phyloP scores from a whole-genome alignment of 1,139 yeast species.

The Blastobotrys aristatus region DNA sequence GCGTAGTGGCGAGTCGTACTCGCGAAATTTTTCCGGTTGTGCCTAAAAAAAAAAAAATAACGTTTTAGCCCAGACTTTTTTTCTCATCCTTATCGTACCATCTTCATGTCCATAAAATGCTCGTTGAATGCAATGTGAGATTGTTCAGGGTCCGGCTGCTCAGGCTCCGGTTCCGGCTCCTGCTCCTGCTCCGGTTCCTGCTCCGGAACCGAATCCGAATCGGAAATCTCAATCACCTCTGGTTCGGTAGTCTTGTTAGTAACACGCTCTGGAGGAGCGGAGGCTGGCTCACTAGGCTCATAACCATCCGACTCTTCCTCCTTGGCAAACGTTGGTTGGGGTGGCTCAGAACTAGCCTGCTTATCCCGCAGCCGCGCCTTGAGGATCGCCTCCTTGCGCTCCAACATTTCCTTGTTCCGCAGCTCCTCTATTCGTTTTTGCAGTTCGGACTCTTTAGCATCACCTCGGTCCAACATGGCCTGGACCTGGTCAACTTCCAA shows the following conservation, averaged over 20 bases:
- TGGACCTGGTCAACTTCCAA: slow-evolving; percentile 8
- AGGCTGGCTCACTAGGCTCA: neutral
- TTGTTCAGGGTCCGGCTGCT: slow-evolving; percentile 1
- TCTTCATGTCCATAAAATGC: slow-evolving; percentile 14
- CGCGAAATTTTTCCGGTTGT: slow-evolving; percentile 18
- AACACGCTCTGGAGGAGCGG: neutral
- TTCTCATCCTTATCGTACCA: slow-evolving; percentile 14
- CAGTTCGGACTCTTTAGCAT: neutral
- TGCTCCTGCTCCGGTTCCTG: neutral
- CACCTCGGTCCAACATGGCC: neutral
- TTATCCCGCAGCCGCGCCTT: neutral
- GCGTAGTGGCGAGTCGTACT: slow-evolving; percentile 30
- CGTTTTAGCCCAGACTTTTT: neutral
- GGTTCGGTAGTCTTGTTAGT: neutral
- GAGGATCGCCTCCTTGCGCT: neutral
- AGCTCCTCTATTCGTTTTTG: neutral
- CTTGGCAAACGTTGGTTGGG: too few relatives aligned
- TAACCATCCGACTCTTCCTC: neutral
- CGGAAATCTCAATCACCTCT: neutral
- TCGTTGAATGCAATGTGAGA: slow-evolving; percentile 8
- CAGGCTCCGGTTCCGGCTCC: neutral
- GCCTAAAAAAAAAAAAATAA: slow-evolving; percentile 14
- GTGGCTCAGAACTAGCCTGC: neutral
- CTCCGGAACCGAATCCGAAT: neutral
- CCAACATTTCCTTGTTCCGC: neutral